These are phyloP conservation scores for Zymoseptoria pseudotritici DNA, from an alignment of 2,329 filamentous ascomycete species.

Conservation along the genomic window DNA sequence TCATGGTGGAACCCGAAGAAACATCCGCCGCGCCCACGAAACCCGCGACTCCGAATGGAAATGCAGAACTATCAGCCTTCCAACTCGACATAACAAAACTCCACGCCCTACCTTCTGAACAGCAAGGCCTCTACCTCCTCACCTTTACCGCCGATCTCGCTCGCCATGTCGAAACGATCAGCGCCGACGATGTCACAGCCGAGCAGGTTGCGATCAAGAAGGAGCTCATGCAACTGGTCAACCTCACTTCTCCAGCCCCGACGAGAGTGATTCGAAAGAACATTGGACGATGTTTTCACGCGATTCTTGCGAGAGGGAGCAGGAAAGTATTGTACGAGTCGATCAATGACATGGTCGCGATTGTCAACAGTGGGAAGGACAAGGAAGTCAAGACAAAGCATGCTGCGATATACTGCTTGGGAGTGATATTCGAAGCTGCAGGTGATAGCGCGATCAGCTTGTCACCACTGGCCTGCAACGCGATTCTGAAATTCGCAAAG, in stretches of 20 bases:
- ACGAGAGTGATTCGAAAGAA: conserved; percentile 87
- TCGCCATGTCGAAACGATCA: conserved; percentile 68
- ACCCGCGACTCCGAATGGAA: conserved; percentile 4
- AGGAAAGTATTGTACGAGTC: conserved; percentile 90
- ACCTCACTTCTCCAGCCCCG: conserved; percentile 69
- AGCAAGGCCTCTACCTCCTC: conserved; percentile 90
- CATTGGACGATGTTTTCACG: conserved; percentile 73
- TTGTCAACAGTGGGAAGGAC: conserved; percentile 72
- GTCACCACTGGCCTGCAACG: conserved; percentile 64
- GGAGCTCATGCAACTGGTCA: conserved; percentile 89
- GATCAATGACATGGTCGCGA: conserved; percentile 74
- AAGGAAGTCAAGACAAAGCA: conserved; percentile 73
- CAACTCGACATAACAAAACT: conserved; percentile 86
- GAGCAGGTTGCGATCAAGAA: conserved; percentile 91
- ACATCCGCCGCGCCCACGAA: conserved; percentile 7
- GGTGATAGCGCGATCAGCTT: conserved; percentile 87
- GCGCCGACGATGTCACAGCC: conserved; percentile 71
- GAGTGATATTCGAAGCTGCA: conserved; percentile 82
- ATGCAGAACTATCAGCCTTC: conserved; percentile 20
- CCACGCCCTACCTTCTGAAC: conserved; percentile 80
- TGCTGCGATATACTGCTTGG: conserved; percentile 78
- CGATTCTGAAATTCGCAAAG: conserved; percentile 73
- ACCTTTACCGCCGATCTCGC: conserved; percentile 78
- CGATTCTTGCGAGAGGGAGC: conserved; percentile 78
- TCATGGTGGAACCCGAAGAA: conserved; percentile 14